Percentiles rank a stretch among this genome's conserved stretches.
Conservation (phyloP, 257 asterid species). For the Solanum piurae region DNA sequence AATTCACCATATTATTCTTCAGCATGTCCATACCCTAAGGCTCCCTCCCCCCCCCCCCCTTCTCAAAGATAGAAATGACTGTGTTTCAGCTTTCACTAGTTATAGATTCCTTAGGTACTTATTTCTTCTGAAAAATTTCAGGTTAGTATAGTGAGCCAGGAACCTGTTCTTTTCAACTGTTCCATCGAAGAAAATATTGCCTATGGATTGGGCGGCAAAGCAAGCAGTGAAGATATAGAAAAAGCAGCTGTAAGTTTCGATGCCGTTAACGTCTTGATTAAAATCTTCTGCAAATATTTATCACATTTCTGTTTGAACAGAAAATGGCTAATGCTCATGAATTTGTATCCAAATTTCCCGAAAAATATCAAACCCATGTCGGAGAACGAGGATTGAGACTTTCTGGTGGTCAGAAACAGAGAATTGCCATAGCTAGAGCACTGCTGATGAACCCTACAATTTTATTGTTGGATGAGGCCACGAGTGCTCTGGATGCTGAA, state of each 20-base stretch:
- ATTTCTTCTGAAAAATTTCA: conserved; percentile 6
- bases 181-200: conserved; percentile 82
- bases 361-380: conserved; percentile 51
- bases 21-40: neutral
- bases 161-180: conserved; percentile 81
- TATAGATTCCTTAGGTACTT: neutral
- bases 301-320: conserved; percentile 19
- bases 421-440: conserved; percentile 86
- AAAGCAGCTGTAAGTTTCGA: conserved; percentile 59
- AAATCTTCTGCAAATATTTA: neutral
- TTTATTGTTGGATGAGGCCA: conserved; percentile 76
- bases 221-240: conserved; percentile 54
- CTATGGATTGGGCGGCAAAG: conserved; percentile 65
- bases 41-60: neutral
- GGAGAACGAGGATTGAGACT: conserved; percentile 86
- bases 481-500: conserved; percentile 83
- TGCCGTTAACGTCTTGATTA: neutral
- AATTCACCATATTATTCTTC: neutral
- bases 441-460: conserved; percentile 65
- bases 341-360: conserved; percentile 51
- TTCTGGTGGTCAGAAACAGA: conserved; percentile 88
- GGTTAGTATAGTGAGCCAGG: conserved; percentile 91
- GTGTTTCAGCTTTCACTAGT: neutral
- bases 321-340: conserved; percentile 87
- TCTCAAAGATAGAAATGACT: neutral